Conservation (phyloP, 2,329 filamentous ascomycete species). For the Lecanosticta acicola region DNA sequence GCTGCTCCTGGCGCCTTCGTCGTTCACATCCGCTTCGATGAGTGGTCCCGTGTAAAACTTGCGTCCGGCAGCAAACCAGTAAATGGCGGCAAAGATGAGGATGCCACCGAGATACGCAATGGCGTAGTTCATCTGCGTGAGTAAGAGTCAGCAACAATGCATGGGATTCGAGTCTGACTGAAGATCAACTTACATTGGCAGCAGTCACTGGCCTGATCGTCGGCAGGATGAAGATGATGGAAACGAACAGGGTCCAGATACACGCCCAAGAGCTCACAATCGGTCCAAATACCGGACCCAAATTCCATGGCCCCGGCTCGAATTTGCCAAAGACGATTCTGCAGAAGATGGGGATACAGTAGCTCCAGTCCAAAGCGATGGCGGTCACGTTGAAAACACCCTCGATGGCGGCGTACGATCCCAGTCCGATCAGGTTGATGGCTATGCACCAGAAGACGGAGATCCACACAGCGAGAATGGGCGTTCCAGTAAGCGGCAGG, state of each 20-base stretch:
- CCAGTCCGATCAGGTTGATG: slow-evolving; percentile 56
- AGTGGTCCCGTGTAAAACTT: slow-evolving; percentile 47
- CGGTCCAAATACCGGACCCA: slow-evolving; percentile 39
- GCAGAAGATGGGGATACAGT: slow-evolving; percentile 53
- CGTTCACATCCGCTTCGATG: slow-evolving; percentile 29
- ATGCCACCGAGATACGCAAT: slow-evolving; percentile 46
- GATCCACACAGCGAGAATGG: slow-evolving; percentile 52
- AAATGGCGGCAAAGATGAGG: slow-evolving; percentile 39
- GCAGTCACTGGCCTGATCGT: slow-evolving; percentile 44
- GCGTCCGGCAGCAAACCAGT: slow-evolving; percentile 44
- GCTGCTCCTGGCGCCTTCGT: slow-evolving; percentile 18
- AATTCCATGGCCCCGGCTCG: slow-evolving; percentile 48
- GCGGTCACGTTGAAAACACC: slow-evolving; percentile 53
- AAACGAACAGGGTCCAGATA: slow-evolving; percentile 50
- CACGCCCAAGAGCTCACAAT: slow-evolving; percentile 45
- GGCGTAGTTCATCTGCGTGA: slow-evolving; percentile 52
- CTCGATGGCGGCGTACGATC: slow-evolving; percentile 49
- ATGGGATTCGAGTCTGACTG: too few species aligned
- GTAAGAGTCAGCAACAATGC: not conserved
- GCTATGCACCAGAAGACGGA: slow-evolving; percentile 50
- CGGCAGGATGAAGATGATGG: slow-evolving; percentile 51
- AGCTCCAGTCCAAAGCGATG: slow-evolving; percentile 52
- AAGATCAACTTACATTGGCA: slow-evolving; percentile 40
- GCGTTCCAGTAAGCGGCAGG: slow-evolving; percentile 46
- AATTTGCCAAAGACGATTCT: slow-evolving; percentile 48